phyloP scores from a whole-genome alignment of 2,329 filamentous ascomycete species.

The Alternaria metachromatica region DNA sequence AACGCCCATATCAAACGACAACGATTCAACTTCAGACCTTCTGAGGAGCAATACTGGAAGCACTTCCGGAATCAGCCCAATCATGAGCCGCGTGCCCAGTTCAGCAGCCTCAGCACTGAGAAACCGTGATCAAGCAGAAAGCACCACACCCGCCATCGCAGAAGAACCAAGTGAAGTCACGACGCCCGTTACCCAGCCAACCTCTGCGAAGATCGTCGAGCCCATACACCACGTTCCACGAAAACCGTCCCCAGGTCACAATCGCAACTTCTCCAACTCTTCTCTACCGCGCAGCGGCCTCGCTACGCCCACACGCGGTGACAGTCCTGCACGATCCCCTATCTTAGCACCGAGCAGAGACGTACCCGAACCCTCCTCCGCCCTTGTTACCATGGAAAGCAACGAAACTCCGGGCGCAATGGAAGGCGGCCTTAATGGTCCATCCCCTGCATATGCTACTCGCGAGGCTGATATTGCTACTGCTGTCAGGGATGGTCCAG shows the following conservation, averaged over 20 bases:
- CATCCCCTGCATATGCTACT: conserved; percentile 37
- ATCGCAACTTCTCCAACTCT: conserved; percentile 48
- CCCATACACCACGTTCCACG: conserved; percentile 36
- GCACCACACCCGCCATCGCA: conserved; percentile 60
- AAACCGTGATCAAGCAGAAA: conserved; percentile 48
- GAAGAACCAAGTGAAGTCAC: conserved; percentile 58
- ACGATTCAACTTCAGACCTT: conserved; percentile 53
- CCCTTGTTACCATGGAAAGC: conserved; percentile 53
- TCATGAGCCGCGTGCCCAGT: conserved; percentile 65
- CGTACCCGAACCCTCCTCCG: conserved; percentile 55
- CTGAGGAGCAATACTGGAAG: conserved; percentile 67
- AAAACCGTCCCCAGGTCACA: conserved; percentile 50
- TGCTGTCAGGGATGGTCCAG: conserved; percentile 33
- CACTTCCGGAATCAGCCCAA: conserved; percentile 69
- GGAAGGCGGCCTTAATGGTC: conserved; percentile 33
- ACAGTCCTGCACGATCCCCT: conserved; percentile 67
- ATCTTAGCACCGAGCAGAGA: conserved; percentile 56
- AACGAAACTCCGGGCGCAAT: conserved; percentile 37
- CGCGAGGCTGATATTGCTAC: conserved; percentile 49
- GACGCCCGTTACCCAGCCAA: conserved; percentile 45
- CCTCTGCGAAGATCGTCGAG: conserved; percentile 37
- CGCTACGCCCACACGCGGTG: conserved; percentile 64
- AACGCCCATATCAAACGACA: conserved; percentile 57
- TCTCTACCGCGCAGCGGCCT: conserved; percentile 59
- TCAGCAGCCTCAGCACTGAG: conserved; percentile 48